Evolutionary conservation across 495 filamentous ascomycete species (phyloP).

Genomic region (Talaromyces proteolyticus): DNA sequence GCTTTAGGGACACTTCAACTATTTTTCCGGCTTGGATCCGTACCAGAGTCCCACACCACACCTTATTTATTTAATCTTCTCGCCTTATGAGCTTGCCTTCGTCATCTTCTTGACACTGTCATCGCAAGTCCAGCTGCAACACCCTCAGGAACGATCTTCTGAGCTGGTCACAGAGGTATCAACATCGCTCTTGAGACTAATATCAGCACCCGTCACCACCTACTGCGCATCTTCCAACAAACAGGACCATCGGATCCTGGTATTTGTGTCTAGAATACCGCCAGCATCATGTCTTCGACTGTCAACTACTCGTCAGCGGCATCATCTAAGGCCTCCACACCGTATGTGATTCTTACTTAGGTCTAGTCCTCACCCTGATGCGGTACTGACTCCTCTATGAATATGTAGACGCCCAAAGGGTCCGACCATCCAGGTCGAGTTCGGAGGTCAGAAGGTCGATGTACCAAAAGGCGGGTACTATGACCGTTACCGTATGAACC

Average conservation of each 20-base stretch:
- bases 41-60: neutral
- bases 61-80: neutral
- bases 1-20: neutral
- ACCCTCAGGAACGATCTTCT: neutral
- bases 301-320: neutral
- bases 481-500: constrained; percentile 13
- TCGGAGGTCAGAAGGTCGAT: constrained; percentile 11
- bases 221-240: neutral
- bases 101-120: neutral
- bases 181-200: neutral
- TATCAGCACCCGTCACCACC: too few species aligned
- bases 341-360: neutral
- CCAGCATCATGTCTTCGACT: neutral
- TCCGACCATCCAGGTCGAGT: constrained; percentile 9
- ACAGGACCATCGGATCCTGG: neutral
- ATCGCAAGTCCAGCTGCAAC: neutral
- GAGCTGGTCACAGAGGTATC: neutral
- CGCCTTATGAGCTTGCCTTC: neutral
- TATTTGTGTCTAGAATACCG: neutral
- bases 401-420: neutral
- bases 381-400: neutral
- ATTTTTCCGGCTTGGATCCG: neutral
- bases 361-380: neutral
- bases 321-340: neutral
- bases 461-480: constrained; percentile 11